Conservation (phyloP, 768 basidiomycete species). For the Rubroboletus satanas region DNA sequence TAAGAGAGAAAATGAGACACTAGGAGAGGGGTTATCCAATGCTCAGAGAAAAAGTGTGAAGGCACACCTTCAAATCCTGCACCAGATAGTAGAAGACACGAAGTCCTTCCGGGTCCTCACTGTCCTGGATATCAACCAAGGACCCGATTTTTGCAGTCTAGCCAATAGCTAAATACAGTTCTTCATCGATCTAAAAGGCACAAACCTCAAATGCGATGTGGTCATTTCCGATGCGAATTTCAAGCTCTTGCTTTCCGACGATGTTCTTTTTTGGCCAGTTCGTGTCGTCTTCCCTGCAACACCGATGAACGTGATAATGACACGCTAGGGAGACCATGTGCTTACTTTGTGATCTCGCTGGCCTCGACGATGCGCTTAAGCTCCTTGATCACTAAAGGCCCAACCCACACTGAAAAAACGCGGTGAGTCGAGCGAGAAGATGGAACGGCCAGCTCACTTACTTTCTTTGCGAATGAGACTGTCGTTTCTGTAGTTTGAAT, state of each 20-base stretch:
- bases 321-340: neutral
- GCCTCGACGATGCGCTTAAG: conserved; percentile 90
- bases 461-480: conserved; percentile 98
- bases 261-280: conserved; percentile 99
- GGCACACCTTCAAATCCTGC: conserved; percentile 87
- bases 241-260: conserved; percentile 96
- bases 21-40: conserved; percentile 31
- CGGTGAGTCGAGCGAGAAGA: neutral
- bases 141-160: conserved; percentile 97
- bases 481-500: conserved; percentile 98
- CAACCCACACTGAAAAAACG: conserved; percentile 77
- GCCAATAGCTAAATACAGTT: neutral
- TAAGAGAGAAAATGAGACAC: conserved; percentile 98
- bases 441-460: conserved; percentile 40
- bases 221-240: conserved; percentile 89
- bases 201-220: conserved; percentile 95
- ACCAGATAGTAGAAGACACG: conserved; percentile 98
- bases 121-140: conserved; percentile 93
- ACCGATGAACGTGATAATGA: neutral
- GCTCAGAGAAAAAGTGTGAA: neutral
- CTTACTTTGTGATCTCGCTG: conserved; percentile 90
- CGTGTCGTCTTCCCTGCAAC: conserved; percentile 87
- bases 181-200: neutral
- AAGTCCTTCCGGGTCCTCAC: conserved; percentile 94
- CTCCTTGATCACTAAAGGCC: conserved; percentile 89